Conservation (phyloP, 2,329 filamentous ascomycete genomes). For the Cryphonectria japonica region DNA sequence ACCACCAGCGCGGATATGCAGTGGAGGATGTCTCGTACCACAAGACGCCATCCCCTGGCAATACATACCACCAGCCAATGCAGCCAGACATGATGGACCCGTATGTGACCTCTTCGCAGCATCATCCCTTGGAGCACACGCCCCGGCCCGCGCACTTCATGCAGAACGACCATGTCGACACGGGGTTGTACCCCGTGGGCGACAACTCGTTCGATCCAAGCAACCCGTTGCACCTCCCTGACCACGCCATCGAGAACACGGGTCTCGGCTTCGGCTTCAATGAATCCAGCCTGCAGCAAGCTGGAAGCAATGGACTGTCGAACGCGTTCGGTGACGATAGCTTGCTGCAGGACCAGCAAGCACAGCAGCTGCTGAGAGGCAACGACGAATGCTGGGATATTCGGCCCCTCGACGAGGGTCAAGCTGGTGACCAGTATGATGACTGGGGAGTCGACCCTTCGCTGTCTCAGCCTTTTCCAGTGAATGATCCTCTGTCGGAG, state of each 20-base stretch:
- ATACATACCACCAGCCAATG: slow-evolving; percentile 30
- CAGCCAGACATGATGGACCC: slow-evolving; percentile 29
- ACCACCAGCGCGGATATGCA: slow-evolving; percentile 29
- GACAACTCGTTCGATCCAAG: slow-evolving; percentile 18
- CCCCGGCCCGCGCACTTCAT: slow-evolving; percentile 18
- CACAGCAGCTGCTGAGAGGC: slow-evolving; percentile 15
- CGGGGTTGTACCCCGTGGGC: slow-evolving; percentile 10
- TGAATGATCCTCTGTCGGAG: slow-evolving; percentile 26
- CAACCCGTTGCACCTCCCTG: slow-evolving; percentile 25
- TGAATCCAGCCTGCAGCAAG: not conserved
- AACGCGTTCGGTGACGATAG: not conserved
- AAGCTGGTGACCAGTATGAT: slow-evolving; percentile 23
- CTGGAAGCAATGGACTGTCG: not conserved
- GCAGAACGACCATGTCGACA: slow-evolving; percentile 13
- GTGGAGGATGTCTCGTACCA: slow-evolving; percentile 40
- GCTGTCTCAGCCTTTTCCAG: slow-evolving; percentile 21
- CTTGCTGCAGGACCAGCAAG: slow-evolving; percentile 21
- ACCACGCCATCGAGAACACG: slow-evolving; percentile 20
- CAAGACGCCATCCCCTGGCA: slow-evolving; percentile 41
- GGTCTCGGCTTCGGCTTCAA: slow-evolving; percentile 12
- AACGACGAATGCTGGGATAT: slow-evolving; percentile 25
- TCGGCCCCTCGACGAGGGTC: slow-evolving; percentile 22
- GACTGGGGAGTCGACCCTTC: slow-evolving; percentile 27
- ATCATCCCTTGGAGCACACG: slow-evolving; percentile 31
- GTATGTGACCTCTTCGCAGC: slow-evolving; percentile 28